Evolutionary conservation across 1,284 basidiomycete genomes (phyloP), one percentile per base, ranked within the genome.

Genomic region (Tilletia walkeri): DNA sequence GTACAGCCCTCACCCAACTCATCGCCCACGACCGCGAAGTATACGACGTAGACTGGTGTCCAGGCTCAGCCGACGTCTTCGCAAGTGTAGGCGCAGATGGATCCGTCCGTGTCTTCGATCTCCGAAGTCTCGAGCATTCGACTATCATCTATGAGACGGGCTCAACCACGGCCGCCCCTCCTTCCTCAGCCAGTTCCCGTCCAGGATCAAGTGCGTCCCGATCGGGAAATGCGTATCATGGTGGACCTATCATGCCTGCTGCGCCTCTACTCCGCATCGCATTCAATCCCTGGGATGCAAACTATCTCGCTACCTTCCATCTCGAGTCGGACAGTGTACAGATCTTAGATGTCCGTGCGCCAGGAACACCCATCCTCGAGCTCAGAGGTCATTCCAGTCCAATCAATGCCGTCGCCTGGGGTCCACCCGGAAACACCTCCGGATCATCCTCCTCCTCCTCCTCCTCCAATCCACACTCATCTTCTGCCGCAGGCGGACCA

Each of bases 1-100:
- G 90, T 20, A 90, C 92, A n/a, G 95, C 96, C 16, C 89, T 99
- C 80, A 99, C 96, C 1, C 96, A 99, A 84, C 78, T 86, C 30
- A 85, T 86, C 48, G 96, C 96, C 0, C 96, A 99, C 86, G 96
- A 99, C 86, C 89, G 94, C 65, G 96, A 98, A 84, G 96, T 99
- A 5, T 95, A 94, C 85, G 93, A 95, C 81, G 93, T 95, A 66
- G 94, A 93, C 53, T 98, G 96, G 95, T 89, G 97, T n/a, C 96
- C 96, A 1, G 89, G 91, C n/a, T 95, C 93, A 12, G 92, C 92
- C 3, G 95, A 99, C 84, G 95, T 98, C 75, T 99, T 99, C 84
- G 95, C 98, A 45, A 95, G 93, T 16, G 96, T 99, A 24, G 96
- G 96, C 34, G 96, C 95, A 14, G 96, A 99, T 82, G 96, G 96